Evolutionary conservation across 345 rosid genomes (phyloP).

Genomic region (Eucalyptus viminalis): DNA sequence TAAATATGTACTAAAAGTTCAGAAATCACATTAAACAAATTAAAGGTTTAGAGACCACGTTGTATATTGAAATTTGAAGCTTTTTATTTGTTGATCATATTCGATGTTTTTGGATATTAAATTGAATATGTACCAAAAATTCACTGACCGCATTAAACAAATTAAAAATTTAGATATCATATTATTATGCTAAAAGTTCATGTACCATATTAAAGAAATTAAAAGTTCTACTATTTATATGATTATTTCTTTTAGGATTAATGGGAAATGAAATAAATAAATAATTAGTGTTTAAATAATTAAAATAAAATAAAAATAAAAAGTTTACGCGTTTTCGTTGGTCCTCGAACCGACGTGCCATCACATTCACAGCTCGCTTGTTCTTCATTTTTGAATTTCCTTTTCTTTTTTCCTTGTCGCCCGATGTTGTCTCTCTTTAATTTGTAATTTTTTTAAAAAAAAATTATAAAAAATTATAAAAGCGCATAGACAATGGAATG

Average conservation of each 20-base stretch:
- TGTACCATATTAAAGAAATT: rapidly evolving
- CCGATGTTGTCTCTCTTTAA: not conserved
- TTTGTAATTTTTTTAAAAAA: rapidly evolving
- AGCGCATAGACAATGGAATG: not conserved
- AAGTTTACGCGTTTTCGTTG: not conserved
- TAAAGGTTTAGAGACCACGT: rapidly evolving
- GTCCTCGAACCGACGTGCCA: not conserved
- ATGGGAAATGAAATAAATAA: not conserved
- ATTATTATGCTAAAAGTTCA: not conserved
- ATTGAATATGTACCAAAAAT: not conserved
- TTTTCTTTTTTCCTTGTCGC: not conserved
- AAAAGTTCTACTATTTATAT: rapidly evolving
- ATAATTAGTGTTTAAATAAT: not conserved
- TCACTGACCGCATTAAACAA: rapidly evolving
- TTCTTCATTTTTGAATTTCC: not conserved
- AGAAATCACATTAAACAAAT: rapidly evolving
- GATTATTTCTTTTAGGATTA: not conserved
- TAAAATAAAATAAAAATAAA: not conserved
- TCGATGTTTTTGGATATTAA: not conserved
- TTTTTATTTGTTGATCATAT: not conserved
- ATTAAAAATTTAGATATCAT: rapidly evolving
- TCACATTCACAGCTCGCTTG: not conserved
- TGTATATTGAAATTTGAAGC: rapidly evolving
- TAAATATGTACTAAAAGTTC: rapidly evolving
- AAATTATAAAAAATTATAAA: not conserved